Evolutionary conservation across 805 yeast species (phyloP), one percentile per base, ranked within the genome.

Genomic region (Teunomyces aglyptinius): DNA sequence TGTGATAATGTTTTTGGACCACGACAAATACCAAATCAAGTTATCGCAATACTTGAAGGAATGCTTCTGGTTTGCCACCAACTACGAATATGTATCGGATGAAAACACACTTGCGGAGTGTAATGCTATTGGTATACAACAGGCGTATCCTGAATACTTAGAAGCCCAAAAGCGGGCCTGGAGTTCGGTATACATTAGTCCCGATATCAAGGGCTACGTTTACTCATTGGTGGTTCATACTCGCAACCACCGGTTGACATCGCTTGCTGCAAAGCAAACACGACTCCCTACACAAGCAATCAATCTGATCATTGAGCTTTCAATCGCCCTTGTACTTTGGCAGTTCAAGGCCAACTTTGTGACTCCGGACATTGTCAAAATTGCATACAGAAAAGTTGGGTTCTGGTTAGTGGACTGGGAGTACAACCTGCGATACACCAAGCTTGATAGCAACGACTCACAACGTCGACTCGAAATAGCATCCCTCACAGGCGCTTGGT

Each of bases 321-420:
- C 68, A 10, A 55, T 52, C 38, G 59, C 67, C 3, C 48, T 68
- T 34, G 68, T 64, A 20, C 53, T 54, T 10, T 62, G 60, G 60
- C 42, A 41, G 19, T 22, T 18, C 40, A 36, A 19, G 27, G 28
- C 15, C 16, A 32, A 45, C n/a, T 39, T 57, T 18, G 67, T 68
- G 5, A 71, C 76, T 3, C 75, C 76, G 0, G 73, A 67, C 35
- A 54, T 51, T 32, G 65, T 63, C 34, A 71, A 71, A 49, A 54
- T 67, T n/a, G 71, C 75, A 5, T 58, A 61, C 50, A 55, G 72
- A 22, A 67, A 67, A 48, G 53, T 72, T 5, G 73, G 67, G 19
- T 71, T 70, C 59, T 72, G 77, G 77, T 55, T 70, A 13, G 70
- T 72, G 8, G 71, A 69, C 51, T 72, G 76, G 76, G 71, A 71